Evolutionary conservation across 1,284 basidiomycete species (phyloP).

Genomic region (Sphagnurus paluster): DNA sequence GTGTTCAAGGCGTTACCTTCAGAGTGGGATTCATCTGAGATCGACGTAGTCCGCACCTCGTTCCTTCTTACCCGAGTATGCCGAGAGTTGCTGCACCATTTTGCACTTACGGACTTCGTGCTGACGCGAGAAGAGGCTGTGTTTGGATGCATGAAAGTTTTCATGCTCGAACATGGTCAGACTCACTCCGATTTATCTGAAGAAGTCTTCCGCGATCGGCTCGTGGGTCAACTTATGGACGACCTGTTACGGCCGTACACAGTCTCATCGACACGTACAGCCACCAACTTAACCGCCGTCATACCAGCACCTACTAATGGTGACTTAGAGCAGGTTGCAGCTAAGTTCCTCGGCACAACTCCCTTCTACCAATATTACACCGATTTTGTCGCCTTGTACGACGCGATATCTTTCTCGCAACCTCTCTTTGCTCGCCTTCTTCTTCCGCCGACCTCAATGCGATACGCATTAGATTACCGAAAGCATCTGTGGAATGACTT

Average conservation of each 20-base stretch:
- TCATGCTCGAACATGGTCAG: constrained; percentile 89
- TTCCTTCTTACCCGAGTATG: constrained; percentile 56
- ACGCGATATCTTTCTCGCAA: constrained; percentile 88
- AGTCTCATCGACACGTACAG: constrained; percentile 25
- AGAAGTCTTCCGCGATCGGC: constrained; percentile 72
- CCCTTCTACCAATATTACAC: constrained; percentile 96
- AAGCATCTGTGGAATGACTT: constrained; percentile 85
- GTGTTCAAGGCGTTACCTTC: constrained; percentile 71
- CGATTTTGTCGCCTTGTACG: constrained; percentile 88
- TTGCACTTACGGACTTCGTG: constrained; percentile 40
- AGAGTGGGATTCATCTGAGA: constrained; percentile 81
- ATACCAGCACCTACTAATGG: constrained; percentile 19
- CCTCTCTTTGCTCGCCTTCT: constrained; percentile 75
- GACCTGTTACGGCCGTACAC: constrained; percentile 60
- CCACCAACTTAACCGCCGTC: constrained; percentile 18
- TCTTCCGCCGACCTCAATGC: constrained; percentile 74
- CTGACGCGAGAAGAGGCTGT: constrained; percentile 57
- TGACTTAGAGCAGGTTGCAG: constrained; percentile 60
- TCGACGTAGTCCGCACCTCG: constrained; percentile 72
- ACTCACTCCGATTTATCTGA: constrained; percentile 49
- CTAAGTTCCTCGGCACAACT: constrained; percentile 65
- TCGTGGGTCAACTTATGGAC: constrained; percentile 61
- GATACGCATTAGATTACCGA: constrained; percentile 84
- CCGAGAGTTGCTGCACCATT: constrained; percentile 41
- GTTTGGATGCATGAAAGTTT: constrained; percentile 89